Base-by-base conservation (phyloP, 176 grass and related monocot genomes). In the Tuctoria greenei region DNA sequence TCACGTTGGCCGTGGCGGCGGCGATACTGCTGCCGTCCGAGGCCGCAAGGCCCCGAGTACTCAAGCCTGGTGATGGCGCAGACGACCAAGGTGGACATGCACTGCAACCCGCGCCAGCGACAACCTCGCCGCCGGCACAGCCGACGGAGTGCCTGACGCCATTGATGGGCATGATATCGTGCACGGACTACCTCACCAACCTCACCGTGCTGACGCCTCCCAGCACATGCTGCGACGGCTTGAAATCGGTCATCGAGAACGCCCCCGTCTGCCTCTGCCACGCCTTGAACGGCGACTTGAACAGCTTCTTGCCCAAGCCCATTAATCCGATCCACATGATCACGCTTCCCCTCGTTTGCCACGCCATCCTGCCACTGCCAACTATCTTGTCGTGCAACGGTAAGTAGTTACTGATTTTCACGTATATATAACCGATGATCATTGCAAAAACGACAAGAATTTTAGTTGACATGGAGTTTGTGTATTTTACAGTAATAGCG, bases 231-330 rank as follows among this genome's bases (percentile, higher is more conserved):
- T 86, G 83, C 83, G 58, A 74, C n/a, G 75, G 77, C 34, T 20
- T 86, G 61, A 74, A 61, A 61, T 49, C 42, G 13, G 17, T 86
- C 41, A 49, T 86, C 31, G 23, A 4, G 18, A n/a, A 24, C 11
- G 76, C 63, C 7, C 77, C 83, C 31, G 70, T 86, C 49, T 86
- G 83, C 41, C 69, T 86, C 42, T 86, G 83, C 63, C 76, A 86
- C 61, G 76, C 61, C 40, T 15, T 86, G 10, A 86, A 67, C 62
- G 83, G 83, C 31, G 70, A 61, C 69, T 47, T 80, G 47, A 74
- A 71, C 61, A 27, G 26, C 28, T 20, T 79, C 38, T 16, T 86
- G 76, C 61, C 61, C 69, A 27, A 3, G 18, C 77, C 41, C 41
- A 66, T 86, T 35, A 63, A 80, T 5, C 63, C 62, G 1, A 6